Evolutionary conservation across 2,329 filamentous ascomycete genomes (phyloP), one percentile per base, ranked within the genome.

Genomic region (Fusarium hainanense): DNA sequence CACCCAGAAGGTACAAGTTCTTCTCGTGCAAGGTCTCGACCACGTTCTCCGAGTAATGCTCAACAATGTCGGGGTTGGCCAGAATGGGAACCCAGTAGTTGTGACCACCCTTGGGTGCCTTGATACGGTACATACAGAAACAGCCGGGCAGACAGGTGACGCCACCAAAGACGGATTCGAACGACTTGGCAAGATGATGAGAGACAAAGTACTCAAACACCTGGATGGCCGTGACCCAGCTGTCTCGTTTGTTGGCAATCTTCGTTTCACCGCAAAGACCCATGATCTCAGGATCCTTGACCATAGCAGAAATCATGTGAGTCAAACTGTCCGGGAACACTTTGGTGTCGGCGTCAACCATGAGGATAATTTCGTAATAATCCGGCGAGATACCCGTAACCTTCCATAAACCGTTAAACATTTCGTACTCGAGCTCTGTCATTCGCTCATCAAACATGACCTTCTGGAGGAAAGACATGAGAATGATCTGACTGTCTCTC

Each of bases 71-170:
- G 4, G 97, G 97, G 79, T 99, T 99, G 74, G 96, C 96, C 70
- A 99, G 88, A 76, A 99, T 98, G 10, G 96, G 96, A 25, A 99
- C 96, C 96, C 96, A 99, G 83, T 98, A 99, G 84, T 99, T 98
- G 79, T 98, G 94, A 27, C 92, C 95, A 71, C 96, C 96, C 84
- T 99, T 99, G 65, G 96, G 97, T 30, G 96, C 93, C 83, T 99
- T 99, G 88, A 99, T 98, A 77, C 96, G 93, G 85, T 99, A 99
- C 97, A 99, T 99, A 87, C 94, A 98, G 90, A 99, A 99, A 85
- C 96, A 99, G 70, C 96, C 96, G 18, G 96, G 96, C 74, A 99
- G 86, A 86, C 96, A 99, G 70, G 96, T 99, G 66, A 99, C 96
- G 92, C 96, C 96, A 82, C 96, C 96, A 81, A 99, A 99, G 71